Base-by-base conservation (phyloP, 371 early-diverging fungal species). In the Polyrhizophydium stewartii region DNA sequence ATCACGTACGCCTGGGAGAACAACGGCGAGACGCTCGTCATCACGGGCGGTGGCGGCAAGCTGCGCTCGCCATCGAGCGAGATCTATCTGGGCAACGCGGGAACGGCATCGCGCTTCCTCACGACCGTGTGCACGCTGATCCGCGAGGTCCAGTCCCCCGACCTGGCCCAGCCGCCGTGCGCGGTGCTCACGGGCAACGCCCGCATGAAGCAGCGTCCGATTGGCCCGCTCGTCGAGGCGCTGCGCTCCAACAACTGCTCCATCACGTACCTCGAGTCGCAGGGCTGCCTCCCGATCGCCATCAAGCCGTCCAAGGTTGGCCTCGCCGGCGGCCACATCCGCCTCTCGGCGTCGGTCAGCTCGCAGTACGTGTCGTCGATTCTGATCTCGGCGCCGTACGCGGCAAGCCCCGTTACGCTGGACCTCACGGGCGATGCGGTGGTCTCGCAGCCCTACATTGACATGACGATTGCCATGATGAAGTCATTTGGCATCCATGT, bases 401-500 rank as follows among this genome's bases (percentile, higher is more conserved):
- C 97, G 10, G 73, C 69, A 43, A 75, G 85, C 45, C 83, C 88
- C 0, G 91, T 96, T 21, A 89, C 87, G 22, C 79, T 97, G 53
- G 89, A 83, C 38, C 76, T 97, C 52, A 84, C 86, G 1, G 97
- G 96, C 57, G 96, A 90, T 46, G 87, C 92, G 59, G 96, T 96
- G n/a, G 91, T 97, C 53, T 94, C 94, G 37, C 94, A 94, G 70
- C 94, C 91, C 17, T 97, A 97, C 74, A 97, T 97, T 67, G 97
- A 97, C 72, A 96, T 97, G 97, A 97, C 98, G 1, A 88, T 93
- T 50, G 85, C 93, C 51, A 95, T 97, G 97, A 97, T 97, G 98
- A 81, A 82, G 62, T 86, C 89, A 3, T 97, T 97, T 71, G 97
- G 98, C 46, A 82, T 92, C 57, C 56, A 79, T 0, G 94, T 95